Percentiles rank a stretch among this genome's conserved stretches.
Conservation (phyloP, 352 stramenopile genomes). For the Vaucheria bursata region DNA sequence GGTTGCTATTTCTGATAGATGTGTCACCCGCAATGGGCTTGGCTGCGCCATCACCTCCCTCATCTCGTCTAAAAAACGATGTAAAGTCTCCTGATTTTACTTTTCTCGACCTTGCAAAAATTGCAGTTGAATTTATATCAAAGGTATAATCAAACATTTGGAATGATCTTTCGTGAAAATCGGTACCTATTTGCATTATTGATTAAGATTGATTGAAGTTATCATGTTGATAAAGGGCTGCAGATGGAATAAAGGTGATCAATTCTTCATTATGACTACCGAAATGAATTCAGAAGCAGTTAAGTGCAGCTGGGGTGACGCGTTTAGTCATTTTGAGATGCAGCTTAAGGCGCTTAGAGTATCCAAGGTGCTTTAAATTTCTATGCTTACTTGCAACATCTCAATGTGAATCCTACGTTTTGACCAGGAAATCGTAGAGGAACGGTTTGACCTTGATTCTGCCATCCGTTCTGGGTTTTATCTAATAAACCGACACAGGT, state of each 20-base stretch:
- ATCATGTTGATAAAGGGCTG: background rate
- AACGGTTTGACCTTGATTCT: background rate
- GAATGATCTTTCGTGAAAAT: background rate
- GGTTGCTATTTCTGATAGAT: background rate
- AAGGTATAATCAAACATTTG: conserved; percentile 3
- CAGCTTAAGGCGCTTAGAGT: background rate
- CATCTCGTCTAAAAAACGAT: background rate
- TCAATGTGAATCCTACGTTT: background rate
- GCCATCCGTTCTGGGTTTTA: background rate
- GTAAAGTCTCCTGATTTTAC: background rate
- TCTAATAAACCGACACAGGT: conserved; percentile 4
- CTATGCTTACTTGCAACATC: background rate
- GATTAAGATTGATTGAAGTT: background rate
- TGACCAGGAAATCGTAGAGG: background rate
- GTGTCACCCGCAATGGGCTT: background rate
- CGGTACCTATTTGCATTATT: background rate
- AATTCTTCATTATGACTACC: conserved; percentile 6
- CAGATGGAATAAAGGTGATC: conserved; percentile 4
- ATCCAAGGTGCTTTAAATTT: background rate
- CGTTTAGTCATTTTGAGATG: background rate
- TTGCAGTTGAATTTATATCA: background rate
- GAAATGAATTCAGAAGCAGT: background rate
- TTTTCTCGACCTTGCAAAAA: background rate
- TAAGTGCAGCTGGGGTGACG: background rate
- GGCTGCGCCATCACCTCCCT: background rate